Evolutionary conservation across 768 basidiomycete species (phyloP), one percentile per base, ranked within the genome.

Genomic region (Pleurotus tuber-regium): DNA sequence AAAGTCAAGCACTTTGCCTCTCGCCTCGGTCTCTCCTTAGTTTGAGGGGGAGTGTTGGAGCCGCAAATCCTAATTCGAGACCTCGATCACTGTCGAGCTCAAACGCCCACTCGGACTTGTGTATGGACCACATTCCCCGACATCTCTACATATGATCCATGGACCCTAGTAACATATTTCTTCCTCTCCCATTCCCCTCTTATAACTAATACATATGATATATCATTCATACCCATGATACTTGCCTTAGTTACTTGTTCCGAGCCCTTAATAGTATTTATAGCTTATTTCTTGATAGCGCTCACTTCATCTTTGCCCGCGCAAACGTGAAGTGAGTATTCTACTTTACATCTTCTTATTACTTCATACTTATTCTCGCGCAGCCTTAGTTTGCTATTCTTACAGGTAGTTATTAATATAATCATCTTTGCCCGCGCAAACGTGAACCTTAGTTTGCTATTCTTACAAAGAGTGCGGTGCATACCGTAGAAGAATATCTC

Each of bases 31-130:
- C 51, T 53, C 25, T 4, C 16, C 26, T 23, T 18, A 25, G 51
- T 24, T 53, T 53, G 51, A 53, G 51, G 51, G 30, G 51, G 30
- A 43, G n/a, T 36, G 35, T 36, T 16, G 35, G 35, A 36, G 19
- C 4, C n/a, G 11, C 35, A 36, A 36, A 36, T 19, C 11, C n/a
- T 36, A 36, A 36, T 14, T 14, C 14, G 35, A 16, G 35, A 36
- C 6, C 35, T 9, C n/a, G 19, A n/a, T 9, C 5, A 14, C 35
- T 4, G 35, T 36, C 35, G 4, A 36, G 35, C 35, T 36, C 35
- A 36, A 36, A 36, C 35, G n/a, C 12, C n/a, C n/a, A n/a, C 35
- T 36, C 35, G 14, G 35, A 7, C 35, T 36, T 7, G 35, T 36
- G 35, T 36, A 36, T 36, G 35, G 35, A 36, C 35, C 35, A 36